These are phyloP conservation scores for Botrytis fragariae DNA, from an alignment of 2,329 filamentous ascomycete genomes.

Conservation along the genomic window DNA sequence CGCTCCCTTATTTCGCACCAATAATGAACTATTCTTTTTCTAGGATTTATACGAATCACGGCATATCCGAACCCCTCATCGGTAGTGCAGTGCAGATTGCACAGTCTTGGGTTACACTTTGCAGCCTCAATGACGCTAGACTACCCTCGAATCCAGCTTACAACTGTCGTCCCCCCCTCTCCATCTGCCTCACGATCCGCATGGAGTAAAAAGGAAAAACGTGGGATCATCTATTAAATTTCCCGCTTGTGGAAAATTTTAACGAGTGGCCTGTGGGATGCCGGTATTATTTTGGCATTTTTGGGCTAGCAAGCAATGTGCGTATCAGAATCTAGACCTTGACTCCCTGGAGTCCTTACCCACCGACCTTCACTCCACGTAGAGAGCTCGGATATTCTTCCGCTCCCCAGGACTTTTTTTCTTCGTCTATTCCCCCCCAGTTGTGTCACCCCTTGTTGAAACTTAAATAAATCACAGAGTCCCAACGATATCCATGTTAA, in stretches of 20 bases:
- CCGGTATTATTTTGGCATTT: background rate
- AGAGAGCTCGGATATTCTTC: slow-evolving; percentile 8
- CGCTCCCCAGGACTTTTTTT: background rate
- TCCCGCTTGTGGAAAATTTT: slow-evolving; percentile 20
- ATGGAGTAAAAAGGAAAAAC: slow-evolving; percentile 16
- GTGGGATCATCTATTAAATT: slow-evolving; percentile 21
- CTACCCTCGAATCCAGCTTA: background rate
- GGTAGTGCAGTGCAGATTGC: slow-evolving; percentile 17
- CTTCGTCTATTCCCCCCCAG: background rate
- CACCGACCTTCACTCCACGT: background rate
- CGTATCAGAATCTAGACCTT: slow-evolving; percentile 13
- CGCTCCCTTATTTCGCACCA: slow-evolving; percentile 16
- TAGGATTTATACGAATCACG: slow-evolving; percentile 20
- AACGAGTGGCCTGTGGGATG: slow-evolving; percentile 17
- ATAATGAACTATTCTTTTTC: background rate
- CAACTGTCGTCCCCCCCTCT: background rate
- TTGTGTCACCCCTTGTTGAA: background rate
- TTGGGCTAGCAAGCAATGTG: background rate
- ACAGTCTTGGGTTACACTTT: background rate
- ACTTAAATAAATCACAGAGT: background rate
- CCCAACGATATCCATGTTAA: background rate
- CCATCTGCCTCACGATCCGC: slow-evolving; percentile 1
- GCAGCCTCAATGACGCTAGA: slow-evolving; percentile 14
- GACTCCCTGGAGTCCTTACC: background rate
- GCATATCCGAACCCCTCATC: slow-evolving; percentile 21